phyloP scores from a whole-genome alignment of 164 flowering plant species.

The Pachysandra terminalis region DNA sequence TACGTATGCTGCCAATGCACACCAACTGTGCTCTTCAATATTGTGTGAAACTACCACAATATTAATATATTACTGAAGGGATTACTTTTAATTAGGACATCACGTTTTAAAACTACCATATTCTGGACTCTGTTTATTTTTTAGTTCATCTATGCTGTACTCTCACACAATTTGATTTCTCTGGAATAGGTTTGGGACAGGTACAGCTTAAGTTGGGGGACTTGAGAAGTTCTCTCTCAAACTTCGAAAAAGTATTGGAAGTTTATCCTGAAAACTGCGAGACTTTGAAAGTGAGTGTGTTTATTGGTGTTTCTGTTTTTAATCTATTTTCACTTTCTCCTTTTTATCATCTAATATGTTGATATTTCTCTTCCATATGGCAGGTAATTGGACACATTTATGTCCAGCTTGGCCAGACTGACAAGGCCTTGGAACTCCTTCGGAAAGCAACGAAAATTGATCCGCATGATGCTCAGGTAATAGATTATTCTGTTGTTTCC shows the following conservation, averaged over 20 bases:
- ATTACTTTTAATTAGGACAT: too few species aligned
- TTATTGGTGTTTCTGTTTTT: background rate
- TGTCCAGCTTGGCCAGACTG: constrained; percentile 84
- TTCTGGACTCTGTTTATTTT: background rate
- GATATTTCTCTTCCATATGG: constrained; percentile 5
- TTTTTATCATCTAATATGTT: constrained; percentile 3
- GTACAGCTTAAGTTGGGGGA: constrained; percentile 92
- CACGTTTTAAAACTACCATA: background rate
- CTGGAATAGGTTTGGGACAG: constrained; percentile 79
- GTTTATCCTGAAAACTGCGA: constrained; percentile 90
- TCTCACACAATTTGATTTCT: background rate
- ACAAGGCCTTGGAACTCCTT: constrained; percentile 72
- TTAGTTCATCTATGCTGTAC: background rate
- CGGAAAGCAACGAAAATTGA: constrained; percentile 87
- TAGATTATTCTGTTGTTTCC: background rate
- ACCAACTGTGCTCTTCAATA: background rate
- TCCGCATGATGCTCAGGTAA: constrained; percentile 93
- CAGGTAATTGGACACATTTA: constrained; percentile 86
- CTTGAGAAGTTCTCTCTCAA: constrained; percentile 71
- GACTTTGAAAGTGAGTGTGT: constrained; percentile 72
- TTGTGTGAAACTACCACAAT: background rate
- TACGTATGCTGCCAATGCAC: too few species aligned
- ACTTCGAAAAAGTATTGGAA: constrained; percentile 97
- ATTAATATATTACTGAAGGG: background rate
- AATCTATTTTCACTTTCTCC: constrained; percentile 5